phyloP scores from a whole-genome alignment of 2,329 filamentous ascomycete species.

The Cephalotrichum gorgonifer region DNA sequence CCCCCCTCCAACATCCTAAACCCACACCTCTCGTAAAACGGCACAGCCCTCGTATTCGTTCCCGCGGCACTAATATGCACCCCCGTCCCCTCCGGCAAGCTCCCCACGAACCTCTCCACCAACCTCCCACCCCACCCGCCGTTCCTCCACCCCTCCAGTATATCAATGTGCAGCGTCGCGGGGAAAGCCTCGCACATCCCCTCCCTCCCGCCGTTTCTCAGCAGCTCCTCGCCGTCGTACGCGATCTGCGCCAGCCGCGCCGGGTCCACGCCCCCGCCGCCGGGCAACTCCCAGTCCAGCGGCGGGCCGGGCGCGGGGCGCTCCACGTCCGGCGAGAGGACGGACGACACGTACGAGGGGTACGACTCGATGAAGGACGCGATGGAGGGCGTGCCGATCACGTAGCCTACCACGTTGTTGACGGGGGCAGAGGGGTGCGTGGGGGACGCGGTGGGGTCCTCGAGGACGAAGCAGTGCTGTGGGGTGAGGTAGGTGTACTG shows the following conservation, averaged over 20 bases:
- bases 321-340: constrained; percentile 16
- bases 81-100: constrained; percentile 23
- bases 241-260: constrained; percentile 28
- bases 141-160: constrained; percentile 29
- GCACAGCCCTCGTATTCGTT: constrained; percentile 36
- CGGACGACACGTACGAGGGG: constrained; percentile 22
- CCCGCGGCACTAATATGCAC: constrained; percentile 32
- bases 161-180: constrained; percentile 39
- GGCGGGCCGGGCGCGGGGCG: neutral
- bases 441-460: constrained; percentile 26
- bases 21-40: constrained; percentile 36
- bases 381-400: constrained; percentile 34
- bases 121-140: constrained; percentile 32
- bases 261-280: constrained; percentile 16
- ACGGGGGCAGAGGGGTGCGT: neutral
- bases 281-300: neutral
- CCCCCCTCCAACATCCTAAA: constrained; percentile 27
- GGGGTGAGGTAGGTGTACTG: constrained; percentile 37
- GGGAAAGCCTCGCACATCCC: constrained; percentile 22
- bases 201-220: constrained; percentile 24
- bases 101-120: constrained; percentile 29
- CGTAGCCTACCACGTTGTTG: constrained; percentile 35
- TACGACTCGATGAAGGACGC: constrained; percentile 26
- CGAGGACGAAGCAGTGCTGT: constrained; percentile 33
- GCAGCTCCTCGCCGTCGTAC: constrained; percentile 27